A percentile compares a stretch with the other conserved stretches of the same genome.
phyloP scores from a whole-genome alignment of 2,329 filamentous ascomycete genomes.

The Dactylellina haptotyla region DNA sequence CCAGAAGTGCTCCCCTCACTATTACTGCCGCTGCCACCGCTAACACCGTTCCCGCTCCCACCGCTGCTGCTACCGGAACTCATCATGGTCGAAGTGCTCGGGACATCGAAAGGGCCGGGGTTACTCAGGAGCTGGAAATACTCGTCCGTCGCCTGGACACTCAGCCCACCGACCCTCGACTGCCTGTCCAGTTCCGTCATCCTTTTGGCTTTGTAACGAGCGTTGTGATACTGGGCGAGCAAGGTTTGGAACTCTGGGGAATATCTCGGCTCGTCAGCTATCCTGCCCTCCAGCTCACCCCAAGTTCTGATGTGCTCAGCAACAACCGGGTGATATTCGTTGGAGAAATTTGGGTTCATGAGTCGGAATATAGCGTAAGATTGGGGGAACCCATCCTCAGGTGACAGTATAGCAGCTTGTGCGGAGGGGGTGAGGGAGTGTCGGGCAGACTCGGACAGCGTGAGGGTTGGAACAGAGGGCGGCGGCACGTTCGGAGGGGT shows the following conservation, averaged over 20 bases:
- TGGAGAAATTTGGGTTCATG: slow-evolving; percentile 44
- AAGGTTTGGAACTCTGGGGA: slow-evolving; percentile 40
- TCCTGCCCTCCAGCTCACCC: slow-evolving; percentile 38
- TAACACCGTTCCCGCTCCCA: neutral
- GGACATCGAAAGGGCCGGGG: slow-evolving; percentile 39
- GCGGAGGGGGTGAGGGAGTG: slow-evolving; percentile 37
- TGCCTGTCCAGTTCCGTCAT: slow-evolving; percentile 53
- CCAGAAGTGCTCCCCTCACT: neutral
- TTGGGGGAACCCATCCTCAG: slow-evolving; percentile 43
- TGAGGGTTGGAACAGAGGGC: slow-evolving; percentile 8
- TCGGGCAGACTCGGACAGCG: slow-evolving; percentile 27
- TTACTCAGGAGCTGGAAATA: slow-evolving; percentile 40
- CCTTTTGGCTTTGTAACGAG: slow-evolving; percentile 45
- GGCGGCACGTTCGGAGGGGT: slow-evolving; percentile 22
- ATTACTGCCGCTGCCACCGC: neutral
- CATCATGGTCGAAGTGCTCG: slow-evolving; percentile 1
- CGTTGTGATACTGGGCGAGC: slow-evolving; percentile 49
- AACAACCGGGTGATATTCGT: slow-evolving; percentile 47
- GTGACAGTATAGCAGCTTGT: slow-evolving; percentile 23
- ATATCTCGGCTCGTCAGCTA: slow-evolving; percentile 41
- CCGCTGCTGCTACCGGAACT: slow-evolving; percentile 7
- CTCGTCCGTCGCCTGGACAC: slow-evolving; percentile 28
- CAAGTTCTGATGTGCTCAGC: slow-evolving; percentile 45
- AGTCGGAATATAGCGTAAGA: slow-evolving; percentile 45
- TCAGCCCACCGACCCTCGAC: slow-evolving; percentile 35